Evolutionary conservation across 2,329 filamentous ascomycete genomes (phyloP).

Genomic region (Beauveria brongniartii): DNA sequence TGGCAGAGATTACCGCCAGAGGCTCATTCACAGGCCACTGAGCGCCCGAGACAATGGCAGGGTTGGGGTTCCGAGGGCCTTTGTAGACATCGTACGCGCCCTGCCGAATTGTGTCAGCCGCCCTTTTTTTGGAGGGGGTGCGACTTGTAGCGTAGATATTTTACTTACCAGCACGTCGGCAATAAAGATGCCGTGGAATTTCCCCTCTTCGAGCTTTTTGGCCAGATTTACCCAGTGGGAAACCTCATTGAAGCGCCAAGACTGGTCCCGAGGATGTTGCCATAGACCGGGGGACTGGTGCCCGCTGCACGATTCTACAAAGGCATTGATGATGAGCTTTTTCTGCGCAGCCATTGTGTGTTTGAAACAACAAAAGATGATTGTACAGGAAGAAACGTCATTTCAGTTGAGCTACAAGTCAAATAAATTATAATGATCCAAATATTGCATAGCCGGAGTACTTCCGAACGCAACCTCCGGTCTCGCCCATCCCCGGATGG

Average conservation of each 20-base stretch:
- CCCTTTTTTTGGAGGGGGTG: too few relatives aligned
- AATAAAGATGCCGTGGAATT: slow-evolving; percentile 60
- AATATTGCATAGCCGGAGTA: background rate
- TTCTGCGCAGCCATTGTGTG: slow-evolving; percentile 13
- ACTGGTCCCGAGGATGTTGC: slow-evolving; percentile 56
- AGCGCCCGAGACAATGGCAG: slow-evolving; percentile 52
- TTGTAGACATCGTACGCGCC: slow-evolving; percentile 65
- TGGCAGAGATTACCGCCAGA: slow-evolving; percentile 50
- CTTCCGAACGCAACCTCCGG: background rate
- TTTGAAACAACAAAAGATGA: background rate
- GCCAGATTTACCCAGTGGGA: slow-evolving; percentile 54
- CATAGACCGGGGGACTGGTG: slow-evolving; percentile 41
- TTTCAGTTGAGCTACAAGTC: too few relatives aligned
- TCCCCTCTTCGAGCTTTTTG: slow-evolving; percentile 31
- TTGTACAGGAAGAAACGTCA: too few relatives aligned
- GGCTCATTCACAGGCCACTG: slow-evolving; percentile 69
- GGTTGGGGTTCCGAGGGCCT: slow-evolving; percentile 39
- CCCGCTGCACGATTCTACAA: slow-evolving; percentile 32
- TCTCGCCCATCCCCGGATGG: background rate
- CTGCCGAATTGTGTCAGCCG: slow-evolving; percentile 7
- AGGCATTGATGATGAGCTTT: slow-evolving; percentile 34
- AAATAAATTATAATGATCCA: too few relatives aligned
- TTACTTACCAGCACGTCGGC: slow-evolving; percentile 44
- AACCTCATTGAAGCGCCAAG: slow-evolving; percentile 51
- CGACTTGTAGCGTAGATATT: too few relatives aligned